Evolutionary conservation across 306 rosid species (phyloP), one percentile per base, ranked within the genome.

Genomic region (Castanea mollissima): DNA sequence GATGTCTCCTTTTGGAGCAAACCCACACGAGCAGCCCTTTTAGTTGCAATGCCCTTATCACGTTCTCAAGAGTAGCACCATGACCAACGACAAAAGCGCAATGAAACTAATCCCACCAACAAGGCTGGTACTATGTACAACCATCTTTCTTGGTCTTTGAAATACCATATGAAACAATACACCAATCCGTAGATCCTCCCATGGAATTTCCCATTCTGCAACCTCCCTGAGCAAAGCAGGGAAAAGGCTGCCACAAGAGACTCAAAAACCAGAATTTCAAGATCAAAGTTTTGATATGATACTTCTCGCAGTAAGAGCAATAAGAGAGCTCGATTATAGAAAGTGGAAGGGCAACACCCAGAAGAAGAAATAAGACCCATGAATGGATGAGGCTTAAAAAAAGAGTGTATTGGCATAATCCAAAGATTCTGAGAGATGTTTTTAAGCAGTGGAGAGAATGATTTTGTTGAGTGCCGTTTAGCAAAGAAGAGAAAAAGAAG

Each of bases 41-140:
- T 81, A 79, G 56, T 87, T 72, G 67, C 83, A 49, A 62, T 57
- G 77, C 76, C 76, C 27, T 79, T 80, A 6, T 79, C 79, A 73
- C 56, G 52, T 83, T 86, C 78, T 89, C 52, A 78, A 77, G 62
- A 93, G 77, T 81, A 89, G 32, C 19, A 87, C 78, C 51, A 93
- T 73, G 83, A 87, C 84, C 83, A 86, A 68, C 32, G 76, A 85
- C 81, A 90, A 80, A 82, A 91, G 44, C 80, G 81, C 86, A 85
- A 88, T 77, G 78, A 95, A 85, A 70, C 84, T 91, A 73, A 95
- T 21, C 65, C 97, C 99, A 73, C 96, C 97, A 86, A 95, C 88
- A 76, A 85, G 20, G 64, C 97, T 15, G 65, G 94, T 86, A 91
- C 44, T 72, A 91, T 83, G 83, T 88, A 90, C 74, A 78, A 76